Percentiles rank a stretch among this genome's conserved stretches.
Evolutionary conservation across 176 grass and related monocot species (phyloP).

Genomic region (Musa troglodytarum): DNA sequence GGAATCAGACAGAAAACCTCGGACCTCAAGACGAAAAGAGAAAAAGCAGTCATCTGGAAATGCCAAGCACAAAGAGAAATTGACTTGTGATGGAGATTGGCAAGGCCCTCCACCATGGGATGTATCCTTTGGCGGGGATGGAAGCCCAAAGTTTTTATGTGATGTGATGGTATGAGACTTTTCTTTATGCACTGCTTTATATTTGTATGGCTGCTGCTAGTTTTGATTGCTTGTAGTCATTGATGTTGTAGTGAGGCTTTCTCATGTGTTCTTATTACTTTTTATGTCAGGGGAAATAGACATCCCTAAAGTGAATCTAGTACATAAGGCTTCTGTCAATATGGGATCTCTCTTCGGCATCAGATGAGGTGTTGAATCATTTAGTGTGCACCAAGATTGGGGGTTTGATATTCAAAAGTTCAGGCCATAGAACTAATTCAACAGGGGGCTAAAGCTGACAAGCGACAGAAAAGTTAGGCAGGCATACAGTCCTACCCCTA

Average conservation of each 20-base stretch:
- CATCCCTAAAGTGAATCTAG: not conserved
- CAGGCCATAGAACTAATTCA: too few species aligned
- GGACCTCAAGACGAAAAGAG: slow-evolving; percentile 47
- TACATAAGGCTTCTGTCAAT: not conserved
- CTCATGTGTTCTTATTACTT: not conserved
- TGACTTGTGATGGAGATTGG: slow-evolving; percentile 56
- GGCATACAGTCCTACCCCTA: too few species aligned
- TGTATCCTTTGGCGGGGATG: slow-evolving; percentile 65
- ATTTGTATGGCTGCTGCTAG: not conserved
- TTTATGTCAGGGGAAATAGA: not conserved
- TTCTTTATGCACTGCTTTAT: slow-evolving; percentile 5
- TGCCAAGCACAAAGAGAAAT: slow-evolving; percentile 39
- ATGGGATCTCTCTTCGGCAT: too few species aligned
- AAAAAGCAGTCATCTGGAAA: slow-evolving; percentile 28
- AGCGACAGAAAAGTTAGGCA: too few species aligned
- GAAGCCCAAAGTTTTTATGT: slow-evolving; percentile 74
- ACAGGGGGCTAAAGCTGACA: too few species aligned
- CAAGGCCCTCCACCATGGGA: slow-evolving; percentile 74
- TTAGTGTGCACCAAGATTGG: too few species aligned
- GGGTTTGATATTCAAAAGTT: too few species aligned
- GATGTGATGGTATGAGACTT: slow-evolving; percentile 78
- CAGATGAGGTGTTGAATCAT: too few species aligned
- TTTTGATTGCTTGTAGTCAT: not conserved
- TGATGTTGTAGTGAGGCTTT: too few species aligned
- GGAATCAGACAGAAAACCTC: slow-evolving; percentile 54